These are phyloP conservation scores for Athelia psychrophila DNA, from an alignment of 1,284 basidiomycete genomes.

Conservation along the genomic window DNA sequence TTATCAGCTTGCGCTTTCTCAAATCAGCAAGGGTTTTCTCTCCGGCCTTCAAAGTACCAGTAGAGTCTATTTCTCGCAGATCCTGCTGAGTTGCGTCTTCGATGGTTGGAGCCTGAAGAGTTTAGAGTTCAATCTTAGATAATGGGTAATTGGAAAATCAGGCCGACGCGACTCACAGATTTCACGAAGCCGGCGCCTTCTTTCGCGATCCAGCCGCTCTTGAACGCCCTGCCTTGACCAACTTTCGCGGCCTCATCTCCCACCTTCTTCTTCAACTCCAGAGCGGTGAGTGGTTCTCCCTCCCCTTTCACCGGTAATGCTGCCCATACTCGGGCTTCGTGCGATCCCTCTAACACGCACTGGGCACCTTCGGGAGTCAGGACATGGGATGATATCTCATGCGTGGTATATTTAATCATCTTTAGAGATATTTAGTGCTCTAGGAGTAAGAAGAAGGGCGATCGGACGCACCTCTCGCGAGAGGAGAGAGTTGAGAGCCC, in stretches of 20 bases:
- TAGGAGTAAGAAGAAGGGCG: conserved; percentile 5
- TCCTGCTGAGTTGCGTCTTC: conserved; percentile 75
- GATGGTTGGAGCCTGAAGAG: conserved; percentile 55
- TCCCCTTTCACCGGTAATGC: conserved; percentile 74
- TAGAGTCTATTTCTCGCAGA: conserved; percentile 72
- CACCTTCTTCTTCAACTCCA: conserved; percentile 69
- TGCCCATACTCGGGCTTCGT: conserved; percentile 90
- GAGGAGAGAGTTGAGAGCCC: conserved; percentile 83
- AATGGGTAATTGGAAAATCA: no score
- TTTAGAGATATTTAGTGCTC: conserved; percentile 30
- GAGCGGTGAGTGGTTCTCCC: conserved; percentile 61
- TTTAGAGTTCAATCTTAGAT: conserved; percentile 4
- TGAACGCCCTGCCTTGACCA: conserved; percentile 95
- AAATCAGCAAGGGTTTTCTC: conserved; percentile 85
- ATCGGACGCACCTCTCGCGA: conserved; percentile 76
- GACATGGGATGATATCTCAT: conserved; percentile 72
- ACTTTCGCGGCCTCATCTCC: conserved; percentile 86
- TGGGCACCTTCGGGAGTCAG: conserved; percentile 82
- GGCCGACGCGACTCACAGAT: conserved; percentile 66
- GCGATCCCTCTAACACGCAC: conserved; percentile 82
- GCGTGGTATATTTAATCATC: conserved; percentile 86
- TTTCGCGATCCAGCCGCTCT: conserved; percentile 96
- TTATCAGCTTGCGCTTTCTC: conserved; percentile 87
- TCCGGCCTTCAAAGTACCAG: conserved; percentile 66
- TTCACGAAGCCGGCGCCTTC: conserved; percentile 88